Conservation (phyloP, 352 stramenopile genomes). For the Phytophthora syringae region DNA sequence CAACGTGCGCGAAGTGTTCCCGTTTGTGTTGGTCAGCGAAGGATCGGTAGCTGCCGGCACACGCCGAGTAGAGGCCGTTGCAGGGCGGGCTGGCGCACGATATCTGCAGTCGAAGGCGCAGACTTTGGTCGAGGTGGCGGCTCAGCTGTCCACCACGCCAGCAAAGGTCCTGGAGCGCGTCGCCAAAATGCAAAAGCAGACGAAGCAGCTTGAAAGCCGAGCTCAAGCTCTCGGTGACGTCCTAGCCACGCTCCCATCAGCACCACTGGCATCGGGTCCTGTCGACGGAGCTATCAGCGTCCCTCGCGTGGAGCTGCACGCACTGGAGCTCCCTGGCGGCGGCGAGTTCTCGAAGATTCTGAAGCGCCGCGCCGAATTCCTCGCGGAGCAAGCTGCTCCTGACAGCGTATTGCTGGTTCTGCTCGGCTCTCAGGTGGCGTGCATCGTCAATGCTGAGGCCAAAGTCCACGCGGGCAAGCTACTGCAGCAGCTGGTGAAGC, state of each 20-base stretch:
- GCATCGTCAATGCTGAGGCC: slow-evolving; percentile 38
- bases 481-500: slow-evolving; percentile 60
- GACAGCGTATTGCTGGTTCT: slow-evolving; percentile 53
- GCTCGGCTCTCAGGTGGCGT: slow-evolving; percentile 61
- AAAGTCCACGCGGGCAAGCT: slow-evolving; percentile 60
- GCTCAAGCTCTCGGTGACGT: slow-evolving; percentile 59
- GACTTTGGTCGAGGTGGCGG: slow-evolving; percentile 51
- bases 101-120: slow-evolving; percentile 69
- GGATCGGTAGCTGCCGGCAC: slow-evolving; percentile 81
- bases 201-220: slow-evolving; percentile 65
- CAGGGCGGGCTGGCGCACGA: slow-evolving; percentile 53
- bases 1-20: slow-evolving; percentile 58
- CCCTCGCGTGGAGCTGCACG: slow-evolving; percentile 46
- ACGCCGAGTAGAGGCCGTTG: slow-evolving; percentile 73
- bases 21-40: slow-evolving; percentile 80
- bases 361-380: slow-evolving; percentile 65
- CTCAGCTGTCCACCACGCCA: slow-evolving; percentile 64
- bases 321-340: slow-evolving; percentile 21
- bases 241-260: slow-evolving; percentile 48
- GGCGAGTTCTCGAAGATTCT: slow-evolving; percentile 60
- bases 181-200: slow-evolving; percentile 72
- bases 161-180: slow-evolving; percentile 72
- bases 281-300: slow-evolving; percentile 25
- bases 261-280: slow-evolving; percentile 39
- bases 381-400: slow-evolving; percentile 39